Evolutionary conservation across 805 yeast genomes (phyloP).

Genomic region (Wickerhamiella spandovensis): DNA sequence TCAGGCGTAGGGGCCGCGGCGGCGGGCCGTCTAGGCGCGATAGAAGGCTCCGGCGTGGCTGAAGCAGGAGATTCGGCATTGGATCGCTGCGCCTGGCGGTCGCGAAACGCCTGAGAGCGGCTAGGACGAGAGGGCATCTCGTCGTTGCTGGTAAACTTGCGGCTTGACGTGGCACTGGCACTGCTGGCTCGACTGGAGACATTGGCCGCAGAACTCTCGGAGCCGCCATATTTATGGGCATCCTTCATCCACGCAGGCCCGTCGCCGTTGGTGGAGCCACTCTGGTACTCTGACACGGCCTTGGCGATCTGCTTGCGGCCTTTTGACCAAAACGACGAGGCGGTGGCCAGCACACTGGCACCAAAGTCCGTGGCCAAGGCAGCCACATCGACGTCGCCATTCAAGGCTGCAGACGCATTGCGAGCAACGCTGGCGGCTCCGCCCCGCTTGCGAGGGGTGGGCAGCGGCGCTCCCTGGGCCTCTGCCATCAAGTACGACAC

Average conservation of each 20-base stretch:
- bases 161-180: not conserved
- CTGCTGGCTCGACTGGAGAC: too few species aligned
- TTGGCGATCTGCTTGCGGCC: slow-evolving; percentile 49
- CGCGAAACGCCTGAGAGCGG: not conserved
- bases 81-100: not conserved
- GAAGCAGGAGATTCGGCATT: not conserved
- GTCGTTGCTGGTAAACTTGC: slow-evolving; percentile 8
- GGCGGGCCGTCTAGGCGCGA: too few species aligned
- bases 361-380: slow-evolving; percentile 41
- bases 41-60: not conserved
- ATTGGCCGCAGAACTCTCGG: not conserved
- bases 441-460: slow-evolving; percentile 14
- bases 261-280: slow-evolving; percentile 21
- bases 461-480: slow-evolving; percentile 34
- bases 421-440: slow-evolving; percentile 1
- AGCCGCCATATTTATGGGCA: slow-evolving; percentile 25
- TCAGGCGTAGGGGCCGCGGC: slow-evolving; percentile 3
- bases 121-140: slow-evolving; percentile 5
- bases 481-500: slow-evolving; percentile 51
- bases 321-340: slow-evolving; percentile 42
- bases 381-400: slow-evolving; percentile 24
- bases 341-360: slow-evolving; percentile 42
- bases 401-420: slow-evolving; percentile 5
- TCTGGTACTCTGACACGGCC: slow-evolving; percentile 47
- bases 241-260: slow-evolving; percentile 70